phyloP scores from a whole-genome alignment of 441 rosid genomes.

The Erysimum cheiri region DNA sequence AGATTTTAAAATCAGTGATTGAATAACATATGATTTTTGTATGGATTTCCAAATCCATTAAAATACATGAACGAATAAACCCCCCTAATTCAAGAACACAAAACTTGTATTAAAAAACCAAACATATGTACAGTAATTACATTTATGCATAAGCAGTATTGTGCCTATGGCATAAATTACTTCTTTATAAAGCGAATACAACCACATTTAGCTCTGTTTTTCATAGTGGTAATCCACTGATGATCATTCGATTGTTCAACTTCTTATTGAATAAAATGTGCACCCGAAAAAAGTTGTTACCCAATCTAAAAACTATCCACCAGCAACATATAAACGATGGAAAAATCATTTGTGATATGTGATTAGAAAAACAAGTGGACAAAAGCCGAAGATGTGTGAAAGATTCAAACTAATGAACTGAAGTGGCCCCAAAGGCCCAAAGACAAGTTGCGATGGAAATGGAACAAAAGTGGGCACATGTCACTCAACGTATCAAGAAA shows the following conservation, averaged over 20 bases:
- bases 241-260: background rate
- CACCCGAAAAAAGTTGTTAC: background rate
- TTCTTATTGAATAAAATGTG: background rate
- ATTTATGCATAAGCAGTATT: too few species aligned
- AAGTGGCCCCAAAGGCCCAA: constrained; percentile 13
- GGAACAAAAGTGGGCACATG: constrained; percentile 37
- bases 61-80: too few species aligned
- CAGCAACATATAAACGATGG: constrained; percentile 27
- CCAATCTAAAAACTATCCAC: background rate
- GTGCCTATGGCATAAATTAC: too few species aligned
- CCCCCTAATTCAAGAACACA: too few species aligned
- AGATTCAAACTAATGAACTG: constrained; percentile 15
- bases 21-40: too few species aligned
- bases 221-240: background rate
- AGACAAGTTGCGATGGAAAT: constrained; percentile 37
- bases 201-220: background rate
- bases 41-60: too few species aligned
- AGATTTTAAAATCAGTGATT: too few species aligned
- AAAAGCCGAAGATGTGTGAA: constrained; percentile 11
- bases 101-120: too few species aligned
- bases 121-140: too few species aligned
- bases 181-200: background rate
- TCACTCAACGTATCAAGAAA: constrained; percentile 27
- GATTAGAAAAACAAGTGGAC: constrained; percentile 26
- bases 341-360: constrained; percentile 33